Percentiles rank a stretch among this genome's conserved stretches.
phyloP scores from a whole-genome alignment of 345 rosid genomes.

The Chamaenerion angustifolium region DNA sequence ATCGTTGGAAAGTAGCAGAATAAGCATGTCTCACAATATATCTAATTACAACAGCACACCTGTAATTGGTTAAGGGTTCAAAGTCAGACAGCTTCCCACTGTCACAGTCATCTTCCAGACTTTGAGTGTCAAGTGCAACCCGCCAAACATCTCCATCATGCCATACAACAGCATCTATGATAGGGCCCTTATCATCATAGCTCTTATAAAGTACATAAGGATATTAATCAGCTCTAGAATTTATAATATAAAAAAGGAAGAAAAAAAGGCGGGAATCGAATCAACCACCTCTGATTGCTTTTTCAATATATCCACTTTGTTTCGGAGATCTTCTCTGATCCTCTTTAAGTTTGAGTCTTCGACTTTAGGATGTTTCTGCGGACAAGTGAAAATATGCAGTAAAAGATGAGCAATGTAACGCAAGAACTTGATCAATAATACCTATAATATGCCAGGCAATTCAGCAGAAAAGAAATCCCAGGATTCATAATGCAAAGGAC shows the following conservation, averaged over 20 bases:
- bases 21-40: conserved; percentile 1
- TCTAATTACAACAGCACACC: conserved; percentile 22
- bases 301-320: conserved; percentile 54
- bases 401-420: neutral
- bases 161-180: conserved; percentile 94
- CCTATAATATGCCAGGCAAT: too few relatives aligned
- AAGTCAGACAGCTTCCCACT: conserved; percentile 75
- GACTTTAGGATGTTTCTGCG: conserved; percentile 58
- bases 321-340: conserved; percentile 74
- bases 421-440: too few relatives aligned
- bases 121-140: conserved; percentile 90
- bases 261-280: conserved; percentile 7
- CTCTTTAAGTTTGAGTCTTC: conserved; percentile 66
- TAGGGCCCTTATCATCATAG: conserved; percentile 91
- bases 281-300: conserved; percentile 78
- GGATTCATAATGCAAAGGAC: too few relatives aligned
- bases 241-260: conserved; percentile 3
- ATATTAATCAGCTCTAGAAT: conserved; percentile 8
- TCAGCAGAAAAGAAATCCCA: too few relatives aligned
- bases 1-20: neutral
- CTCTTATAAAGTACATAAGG: conserved; percentile 23
- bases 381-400: conserved; percentile 5
- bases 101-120: conserved; percentile 66
- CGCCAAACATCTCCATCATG: conserved; percentile 94
- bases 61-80: conserved; percentile 63